Percentiles rank a stretch among this genome's conserved stretches.
phyloP scores from a whole-genome alignment of 306 rosid genomes.

The Vigna reflexopilosa region DNA sequence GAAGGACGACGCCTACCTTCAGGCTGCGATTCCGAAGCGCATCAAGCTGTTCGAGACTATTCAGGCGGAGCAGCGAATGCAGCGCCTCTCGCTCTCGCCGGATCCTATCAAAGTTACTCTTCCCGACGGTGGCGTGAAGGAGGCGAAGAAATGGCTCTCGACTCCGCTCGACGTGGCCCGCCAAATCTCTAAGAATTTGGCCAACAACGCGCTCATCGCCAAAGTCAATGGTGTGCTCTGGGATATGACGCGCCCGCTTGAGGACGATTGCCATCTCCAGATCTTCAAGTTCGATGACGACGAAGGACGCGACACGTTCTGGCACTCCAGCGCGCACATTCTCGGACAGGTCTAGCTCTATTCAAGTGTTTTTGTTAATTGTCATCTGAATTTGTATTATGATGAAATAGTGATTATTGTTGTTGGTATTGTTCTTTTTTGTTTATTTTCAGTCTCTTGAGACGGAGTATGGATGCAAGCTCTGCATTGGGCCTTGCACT shows the following conservation, averaged over 20 bases:
- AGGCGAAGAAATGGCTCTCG: constrained; percentile 75
- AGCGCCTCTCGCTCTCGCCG: constrained; percentile 64
- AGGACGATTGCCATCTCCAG: constrained; percentile 73
- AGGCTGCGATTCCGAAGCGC: constrained; percentile 63
- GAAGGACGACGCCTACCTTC: constrained; percentile 78
- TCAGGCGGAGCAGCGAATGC: constrained; percentile 55
- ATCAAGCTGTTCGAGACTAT: constrained; percentile 64
- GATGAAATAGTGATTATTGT: neutral
- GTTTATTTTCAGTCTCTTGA: constrained; percentile 71
- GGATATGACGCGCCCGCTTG: constrained; percentile 89
- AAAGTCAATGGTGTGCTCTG: constrained; percentile 85
- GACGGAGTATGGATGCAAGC: constrained; percentile 87
- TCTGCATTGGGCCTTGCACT: constrained; percentile 98
- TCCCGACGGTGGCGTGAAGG: constrained; percentile 74
- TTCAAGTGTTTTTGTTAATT: neutral
- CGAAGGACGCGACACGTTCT: constrained; percentile 95
- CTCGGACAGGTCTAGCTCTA: constrained; percentile 72
- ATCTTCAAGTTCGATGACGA: constrained; percentile 74
- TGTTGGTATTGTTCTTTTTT: neutral
- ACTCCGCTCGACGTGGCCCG: constrained; percentile 81
- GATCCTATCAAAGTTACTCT: constrained; percentile 85
- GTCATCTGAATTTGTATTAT: neutral
- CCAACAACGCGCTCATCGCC: constrained; percentile 77
- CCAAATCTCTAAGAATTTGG: constrained; percentile 81
- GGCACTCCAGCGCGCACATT: constrained; percentile 99